These are phyloP conservation scores for Colletotrichum australisinense DNA, from an alignment of 2,329 filamentous ascomycete genomes.

Conservation along the genomic window DNA sequence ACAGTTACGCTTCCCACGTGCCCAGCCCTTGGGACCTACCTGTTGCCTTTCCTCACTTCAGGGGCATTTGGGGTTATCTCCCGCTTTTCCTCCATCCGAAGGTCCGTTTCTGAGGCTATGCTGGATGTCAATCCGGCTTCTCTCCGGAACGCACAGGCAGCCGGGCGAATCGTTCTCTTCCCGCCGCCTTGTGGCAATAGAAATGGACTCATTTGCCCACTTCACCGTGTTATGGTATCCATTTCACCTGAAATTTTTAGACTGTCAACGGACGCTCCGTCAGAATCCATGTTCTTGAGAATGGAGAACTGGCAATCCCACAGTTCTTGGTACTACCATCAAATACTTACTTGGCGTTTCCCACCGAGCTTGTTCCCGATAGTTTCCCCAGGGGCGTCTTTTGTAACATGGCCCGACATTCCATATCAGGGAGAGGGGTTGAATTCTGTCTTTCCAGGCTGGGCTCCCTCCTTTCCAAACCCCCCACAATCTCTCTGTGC, in stretches of 20 bases:
- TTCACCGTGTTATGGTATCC: slow-evolving; percentile 8
- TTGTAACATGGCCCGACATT: background rate
- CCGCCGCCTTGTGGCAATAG: background rate
- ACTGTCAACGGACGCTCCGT: background rate
- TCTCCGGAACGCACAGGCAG: slow-evolving; percentile 16
- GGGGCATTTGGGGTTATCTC: background rate
- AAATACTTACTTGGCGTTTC: too few relatives aligned
- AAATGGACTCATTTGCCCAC: background rate
- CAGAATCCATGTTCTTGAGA: too few relatives aligned
- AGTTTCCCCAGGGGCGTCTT: background rate
- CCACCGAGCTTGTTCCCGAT: background rate
- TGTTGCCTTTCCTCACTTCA: background rate
- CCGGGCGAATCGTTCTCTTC: background rate
- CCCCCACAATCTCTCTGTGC: background rate
- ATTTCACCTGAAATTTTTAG: slow-evolving; percentile 6
- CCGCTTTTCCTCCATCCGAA: background rate
- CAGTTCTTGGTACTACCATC: background rate
- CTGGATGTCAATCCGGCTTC: slow-evolving; percentile 20
- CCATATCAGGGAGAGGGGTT: background rate
- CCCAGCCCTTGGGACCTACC: slow-evolving; percentile 2
- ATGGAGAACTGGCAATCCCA: background rate
- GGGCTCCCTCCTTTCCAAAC: background rate
- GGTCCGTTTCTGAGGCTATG: slow-evolving; percentile 21
- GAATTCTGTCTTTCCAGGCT: background rate
- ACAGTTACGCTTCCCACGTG: background rate